Conservation (phyloP, 2,329 filamentous ascomycete genomes). For the Cladosporium sp. region DNA sequence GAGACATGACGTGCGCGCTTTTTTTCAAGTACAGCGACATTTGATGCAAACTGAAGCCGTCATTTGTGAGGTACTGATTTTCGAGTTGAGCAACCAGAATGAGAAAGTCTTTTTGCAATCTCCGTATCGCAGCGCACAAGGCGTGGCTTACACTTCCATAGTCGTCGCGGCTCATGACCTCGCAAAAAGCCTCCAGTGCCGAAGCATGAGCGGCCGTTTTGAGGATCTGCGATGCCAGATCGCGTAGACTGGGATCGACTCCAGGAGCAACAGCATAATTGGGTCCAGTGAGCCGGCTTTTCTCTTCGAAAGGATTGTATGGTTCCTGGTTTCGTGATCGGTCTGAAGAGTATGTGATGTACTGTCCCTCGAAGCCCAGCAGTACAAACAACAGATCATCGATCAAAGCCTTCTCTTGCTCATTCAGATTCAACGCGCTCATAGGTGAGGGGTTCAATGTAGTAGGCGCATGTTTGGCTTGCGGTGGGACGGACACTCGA, state of each 20-base stretch:
- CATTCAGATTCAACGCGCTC: constrained; percentile 70
- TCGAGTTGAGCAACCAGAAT: constrained; percentile 91
- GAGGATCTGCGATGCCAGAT: constrained; percentile 84
- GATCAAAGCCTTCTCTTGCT: constrained; percentile 82
- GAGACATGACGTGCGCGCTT: constrained; percentile 86
- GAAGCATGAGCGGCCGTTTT: constrained; percentile 93
- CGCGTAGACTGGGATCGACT: constrained; percentile 85
- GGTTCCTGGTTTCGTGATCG: constrained; percentile 49
- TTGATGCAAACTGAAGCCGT: constrained; percentile 87
- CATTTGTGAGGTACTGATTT: constrained; percentile 85
- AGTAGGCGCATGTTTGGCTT: constrained; percentile 66
- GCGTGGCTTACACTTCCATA: constrained; percentile 96
- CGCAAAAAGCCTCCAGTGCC: constrained; percentile 87
- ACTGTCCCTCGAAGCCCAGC: constrained; percentile 98
- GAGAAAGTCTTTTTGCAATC: constrained; percentile 88
- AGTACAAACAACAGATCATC: constrained; percentile 93
- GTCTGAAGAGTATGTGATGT: constrained; percentile 70
- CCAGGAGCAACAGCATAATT: constrained; percentile 76
- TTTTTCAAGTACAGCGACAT: constrained; percentile 89
- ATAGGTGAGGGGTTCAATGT: constrained; percentile 68
- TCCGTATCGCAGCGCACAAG: constrained; percentile 90
- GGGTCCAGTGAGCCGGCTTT: constrained; percentile 81
- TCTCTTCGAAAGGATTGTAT: constrained; percentile 82
- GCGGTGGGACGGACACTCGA: constrained; percentile 61
- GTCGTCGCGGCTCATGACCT: constrained; percentile 88